Conservation (phyloP, 805 yeast species). For the Candida parachauliodes region DNA sequence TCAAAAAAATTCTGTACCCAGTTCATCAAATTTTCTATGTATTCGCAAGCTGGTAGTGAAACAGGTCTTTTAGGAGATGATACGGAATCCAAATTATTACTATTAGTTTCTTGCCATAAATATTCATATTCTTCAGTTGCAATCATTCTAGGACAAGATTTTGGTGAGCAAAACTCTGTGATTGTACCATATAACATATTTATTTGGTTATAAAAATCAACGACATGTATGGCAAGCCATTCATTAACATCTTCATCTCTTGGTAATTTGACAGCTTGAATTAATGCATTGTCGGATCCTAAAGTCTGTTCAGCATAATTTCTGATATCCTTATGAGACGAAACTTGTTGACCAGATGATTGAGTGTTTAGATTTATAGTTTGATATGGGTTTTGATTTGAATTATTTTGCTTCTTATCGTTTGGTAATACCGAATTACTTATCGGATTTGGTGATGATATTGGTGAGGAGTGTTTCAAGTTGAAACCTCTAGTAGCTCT, state of each 20-base stretch:
- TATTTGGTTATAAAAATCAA: constrained; percentile 92
- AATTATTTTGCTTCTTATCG: not conserved
- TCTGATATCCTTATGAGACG: constrained; percentile 69
- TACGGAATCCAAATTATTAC: constrained; percentile 5
- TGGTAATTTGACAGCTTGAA: constrained; percentile 91
- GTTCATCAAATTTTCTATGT: constrained; percentile 86
- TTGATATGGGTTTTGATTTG: constrained; percentile 24
- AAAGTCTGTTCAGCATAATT: constrained; percentile 91
- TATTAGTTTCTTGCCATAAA: constrained; percentile 82
- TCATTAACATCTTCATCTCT: constrained; percentile 88
- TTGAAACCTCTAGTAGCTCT: constrained; percentile 43
- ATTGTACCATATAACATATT: constrained; percentile 95
- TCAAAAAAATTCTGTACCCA: constrained; percentile 95
- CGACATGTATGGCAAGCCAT: constrained; percentile 98
- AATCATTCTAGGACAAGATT: constrained; percentile 94
- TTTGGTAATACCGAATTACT: constrained; percentile 32
- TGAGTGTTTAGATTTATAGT: constrained; percentile 23
- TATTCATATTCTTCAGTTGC: constrained; percentile 97
- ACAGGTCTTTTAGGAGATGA: constrained; percentile 61
- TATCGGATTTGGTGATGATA: constrained; percentile 37
- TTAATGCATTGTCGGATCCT: constrained; percentile 86
- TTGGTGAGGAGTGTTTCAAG: constrained; percentile 36
- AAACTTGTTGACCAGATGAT: constrained; percentile 27
- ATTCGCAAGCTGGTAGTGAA: constrained; percentile 90
- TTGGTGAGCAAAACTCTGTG: constrained; percentile 93